A percentile compares a stretch with the other conserved stretches of the same genome.
These are phyloP conservation scores for Tritrichomonas musculus DNA, from an alignment of 208 protist genomes.

Conservation along the genomic window DNA sequence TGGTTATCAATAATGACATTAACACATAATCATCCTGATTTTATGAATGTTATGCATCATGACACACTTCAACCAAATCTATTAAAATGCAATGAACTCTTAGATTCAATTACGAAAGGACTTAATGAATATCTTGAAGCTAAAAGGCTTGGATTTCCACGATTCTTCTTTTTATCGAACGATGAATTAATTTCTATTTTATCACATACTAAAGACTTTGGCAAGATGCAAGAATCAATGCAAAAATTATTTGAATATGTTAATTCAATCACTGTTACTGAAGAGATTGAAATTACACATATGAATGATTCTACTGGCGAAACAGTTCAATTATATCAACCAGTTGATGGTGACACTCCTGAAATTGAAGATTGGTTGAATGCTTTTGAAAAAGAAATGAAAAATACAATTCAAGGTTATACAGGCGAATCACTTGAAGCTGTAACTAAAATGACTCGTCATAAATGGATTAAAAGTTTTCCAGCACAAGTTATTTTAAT, in stretches of 20 bases:
- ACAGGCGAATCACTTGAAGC: neutral
- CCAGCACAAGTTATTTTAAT: conserved; percentile 78
- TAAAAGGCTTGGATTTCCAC: conserved; percentile 65
- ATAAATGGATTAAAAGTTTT: conserved; percentile 78
- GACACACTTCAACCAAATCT: neutral
- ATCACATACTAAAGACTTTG: conserved; percentile 49
- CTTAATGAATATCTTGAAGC: conserved; percentile 58
- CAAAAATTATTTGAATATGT: conserved; percentile 26
- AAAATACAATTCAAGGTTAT: neutral
- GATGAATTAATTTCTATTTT: conserved; percentile 77
- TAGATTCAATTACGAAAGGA: conserved; percentile 34
- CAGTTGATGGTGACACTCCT: conserved; percentile 72
- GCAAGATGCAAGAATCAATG: conserved; percentile 2
- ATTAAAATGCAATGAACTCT: conserved; percentile 14
- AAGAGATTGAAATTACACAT: conserved; percentile 72
- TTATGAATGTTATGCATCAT: neutral
- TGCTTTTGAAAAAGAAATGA: conserved; percentile 70
- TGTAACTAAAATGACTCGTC: conserved; percentile 54
- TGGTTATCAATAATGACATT: neutral
- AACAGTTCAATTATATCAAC: conserved; percentile 75
- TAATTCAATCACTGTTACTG: neutral
- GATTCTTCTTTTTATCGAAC: conserved; percentile 78
- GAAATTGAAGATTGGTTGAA: conserved; percentile 91
- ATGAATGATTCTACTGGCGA: conserved; percentile 87
- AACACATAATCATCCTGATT: neutral